Base-by-base conservation (phyloP, 2,329 filamentous ascomycete genomes). In the Aspergillus carbonarius region DNA sequence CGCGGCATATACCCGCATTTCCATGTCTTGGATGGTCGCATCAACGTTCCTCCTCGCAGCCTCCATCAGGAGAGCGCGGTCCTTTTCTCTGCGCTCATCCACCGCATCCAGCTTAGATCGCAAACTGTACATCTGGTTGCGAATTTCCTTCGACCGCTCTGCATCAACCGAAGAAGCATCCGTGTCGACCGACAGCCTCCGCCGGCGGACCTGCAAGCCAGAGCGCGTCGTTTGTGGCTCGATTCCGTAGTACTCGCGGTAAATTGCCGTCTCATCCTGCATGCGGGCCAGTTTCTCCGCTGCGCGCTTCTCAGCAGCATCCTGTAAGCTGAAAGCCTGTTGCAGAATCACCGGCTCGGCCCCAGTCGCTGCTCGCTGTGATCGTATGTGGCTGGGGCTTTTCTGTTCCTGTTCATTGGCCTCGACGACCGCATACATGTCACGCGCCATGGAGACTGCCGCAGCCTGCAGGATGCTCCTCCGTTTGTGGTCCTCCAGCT, bases 41-140 rank as follows among this genome's bases (percentile, higher is more conserved):
- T 88, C 86, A n/a, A 97, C 93, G 65, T 96, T 96, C 46, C 89
- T 87, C 70, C 93, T 90, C 1, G 93, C 93, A 3, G 87, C 87
- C 9, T 89, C 89, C 63, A 96, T 80, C 1, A 98, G 79, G 1
- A 84, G 81, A 55, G 90, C 88, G 12, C 91, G 88, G 66, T 96
- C 93, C 44, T 85, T 82, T 59, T 88, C 82, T 42, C 90, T 84
- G 40, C 66, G 63, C 20, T 67, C 70, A 54, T 74, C 72, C 4
- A 73, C 71, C 10, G 62, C 62, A 48, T 72, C 53, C 32, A 74
- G 42, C 75, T 93, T 93, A 68, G 88, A 85, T 55, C 87, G 89
- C 70, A 96, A 88, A 35, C 89, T 79, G 13, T 88, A 88, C 90
- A 93, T 96, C 68, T 96, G 89, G 37, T 84, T 82, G 39, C 88